Base-by-base conservation (phyloP, 768 basidiomycete genomes). In the Suillus plorans region DNA sequence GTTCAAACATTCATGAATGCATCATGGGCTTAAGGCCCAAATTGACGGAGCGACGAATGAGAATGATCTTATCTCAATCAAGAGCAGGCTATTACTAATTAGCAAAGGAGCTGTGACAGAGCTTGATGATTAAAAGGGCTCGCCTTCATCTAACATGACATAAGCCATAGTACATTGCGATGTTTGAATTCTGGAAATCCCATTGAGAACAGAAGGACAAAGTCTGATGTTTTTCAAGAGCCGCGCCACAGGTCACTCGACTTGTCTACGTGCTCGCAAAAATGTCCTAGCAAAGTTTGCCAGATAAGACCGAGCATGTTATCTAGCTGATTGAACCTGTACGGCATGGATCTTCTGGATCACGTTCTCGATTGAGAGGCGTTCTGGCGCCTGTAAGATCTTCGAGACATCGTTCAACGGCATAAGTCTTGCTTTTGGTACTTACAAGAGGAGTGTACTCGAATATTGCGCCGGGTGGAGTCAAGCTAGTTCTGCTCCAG, bases 371-470 rank as follows among this genome's bases (percentile, higher is more conserved):
- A 42, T 3, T 63, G 28, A 7, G 18, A 31, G 25, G 47, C 16
- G 8, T 55, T 42, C 22, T 37, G 61, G 87, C 89, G 5, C 89
- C 89, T 50, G 83, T 90, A 18, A 52, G 16, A 52, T 28, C 50
- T 52, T 28, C 25, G 7, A 31, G 14, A 16, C 2, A 28, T 16
- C 25, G 4, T 28, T 28, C 50, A 9, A 52, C 25, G 16, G 8
- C 31, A 18, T 5, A 16, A 52, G 13, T 25, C 6, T 50, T 50
- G 13, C 13, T 50, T 25, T 25, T 22, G 28, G 16, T 18, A 52
- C 52, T 31, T 20, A 53, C 16, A 53, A 16, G 9, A 31, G 28
- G 28, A 53, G 2, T 18, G 16, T 31, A 10, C 28, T 31, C 9
- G 28, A 22, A 28, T 52, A 28, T 18, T 9, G 22, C 25, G 4